Evolutionary conservation across 2,329 filamentous ascomycete genomes (phyloP), one percentile per base, ranked within the genome.

Genomic region (Lasiodiplodia gonubiensis): DNA sequence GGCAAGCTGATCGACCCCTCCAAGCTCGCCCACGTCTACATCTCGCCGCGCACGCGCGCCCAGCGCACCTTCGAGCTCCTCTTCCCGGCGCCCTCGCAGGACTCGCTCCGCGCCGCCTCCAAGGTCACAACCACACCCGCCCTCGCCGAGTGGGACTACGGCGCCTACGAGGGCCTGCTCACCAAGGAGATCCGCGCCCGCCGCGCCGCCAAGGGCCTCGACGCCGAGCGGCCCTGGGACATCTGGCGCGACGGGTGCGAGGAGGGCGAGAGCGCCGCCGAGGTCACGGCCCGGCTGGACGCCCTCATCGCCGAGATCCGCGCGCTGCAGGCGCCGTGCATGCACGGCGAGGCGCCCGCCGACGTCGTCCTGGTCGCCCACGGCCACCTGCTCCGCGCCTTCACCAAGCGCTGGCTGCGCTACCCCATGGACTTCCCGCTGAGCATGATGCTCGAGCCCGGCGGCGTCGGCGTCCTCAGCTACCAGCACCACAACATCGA

Each of bases 181-280:
- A 90, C 86, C 69, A 80, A 84, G 18, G 84, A 92, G 71, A 96
- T 96, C 75, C 83, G 86, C 37, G 33, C 30, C 0, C 46, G 82
- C 68, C 85, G 92, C 60, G 84, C 82, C 64, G 80, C 86, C 67
- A 81, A 87, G 68, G 91, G 91, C 0, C 75, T 86, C 21, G 8
- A 80, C 86, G 23, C 66, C 14, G 80, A 83, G n/a, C 71, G 81
- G 4, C 77, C 80, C 27, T 96, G 92, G 92, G 91, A 95, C 80
- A 96, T 97, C 70, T 97, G 93, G 93, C 84, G 82, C n/a, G 92
- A 96, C 76, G 93, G 93, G 0, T 97, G 93, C 79, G 90, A 90
- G 1, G 91, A 89, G 3, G 93, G 93, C 79, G 93, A 97, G 90
- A 92, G 85, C 57, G 89, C 92, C 0, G 82, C 86, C 37, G 85